These are phyloP conservation scores for Pestalotiopsis sp. DNA, from an alignment of 2,329 filamentous ascomycete species.

Conservation along the genomic window DNA sequence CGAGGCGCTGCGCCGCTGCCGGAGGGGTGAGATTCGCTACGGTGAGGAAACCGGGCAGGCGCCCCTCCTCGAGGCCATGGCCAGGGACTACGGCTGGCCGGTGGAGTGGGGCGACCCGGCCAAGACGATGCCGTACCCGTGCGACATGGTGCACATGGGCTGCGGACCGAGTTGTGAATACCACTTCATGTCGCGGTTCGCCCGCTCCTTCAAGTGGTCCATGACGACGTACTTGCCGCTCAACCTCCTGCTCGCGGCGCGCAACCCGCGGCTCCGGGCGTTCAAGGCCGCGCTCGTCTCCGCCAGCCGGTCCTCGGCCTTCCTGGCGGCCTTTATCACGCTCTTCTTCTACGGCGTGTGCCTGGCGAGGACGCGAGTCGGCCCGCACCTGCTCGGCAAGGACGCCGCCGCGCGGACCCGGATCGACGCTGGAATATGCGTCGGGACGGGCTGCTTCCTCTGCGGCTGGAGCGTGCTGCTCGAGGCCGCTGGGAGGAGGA, in stretches of 20 bases:
- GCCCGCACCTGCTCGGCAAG: slow-evolving; percentile 67
- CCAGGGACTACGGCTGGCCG: slow-evolving; percentile 70
- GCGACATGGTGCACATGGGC: slow-evolving; percentile 83
- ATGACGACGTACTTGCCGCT: slow-evolving; percentile 78
- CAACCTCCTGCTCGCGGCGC: slow-evolving; percentile 66
- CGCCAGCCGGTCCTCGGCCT: slow-evolving; percentile 72
- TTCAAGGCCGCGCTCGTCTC: slow-evolving; percentile 55
- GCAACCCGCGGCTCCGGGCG: slow-evolving; percentile 48
- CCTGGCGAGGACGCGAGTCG: slow-evolving; percentile 72
- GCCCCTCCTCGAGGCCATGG: slow-evolving; percentile 71
- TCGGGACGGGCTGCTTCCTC: slow-evolving; percentile 71
- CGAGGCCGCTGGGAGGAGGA: slow-evolving; percentile 66
- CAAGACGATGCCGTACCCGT: slow-evolving; percentile 73
- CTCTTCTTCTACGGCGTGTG: slow-evolving; percentile 88
- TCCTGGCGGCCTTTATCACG: slow-evolving; percentile 76
- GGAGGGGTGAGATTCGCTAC: slow-evolving; percentile 68
- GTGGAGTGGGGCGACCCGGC: slow-evolving; percentile 73
- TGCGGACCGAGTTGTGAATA: slow-evolving; percentile 73
- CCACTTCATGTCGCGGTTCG: slow-evolving; percentile 71
- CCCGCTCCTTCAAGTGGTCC: slow-evolving; percentile 71
- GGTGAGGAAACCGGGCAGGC: slow-evolving; percentile 74
- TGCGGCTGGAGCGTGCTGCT: slow-evolving; percentile 84
- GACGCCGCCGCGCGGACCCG: slow-evolving; percentile 48
- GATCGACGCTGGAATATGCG: slow-evolving; percentile 68
- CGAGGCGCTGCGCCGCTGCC: slow-evolving; percentile 70